These are phyloP conservation scores for Pseudogymnoascus sp. DNA, from an alignment of 2,329 filamentous ascomycete genomes.

Conservation along the genomic window DNA sequence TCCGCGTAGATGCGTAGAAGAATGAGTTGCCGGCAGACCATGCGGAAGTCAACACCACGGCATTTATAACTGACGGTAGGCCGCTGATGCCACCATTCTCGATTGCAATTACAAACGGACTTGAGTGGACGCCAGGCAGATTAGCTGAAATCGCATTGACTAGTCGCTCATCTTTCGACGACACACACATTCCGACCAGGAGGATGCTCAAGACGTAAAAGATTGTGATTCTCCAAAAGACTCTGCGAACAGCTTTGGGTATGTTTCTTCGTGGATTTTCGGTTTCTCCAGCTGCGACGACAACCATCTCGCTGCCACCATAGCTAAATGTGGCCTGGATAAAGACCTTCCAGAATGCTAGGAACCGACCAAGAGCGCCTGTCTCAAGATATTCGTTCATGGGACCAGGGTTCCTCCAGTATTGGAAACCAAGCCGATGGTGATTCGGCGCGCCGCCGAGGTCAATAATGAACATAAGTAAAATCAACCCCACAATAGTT, in stretches of 20 bases:
- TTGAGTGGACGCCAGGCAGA: conserved; percentile 41
- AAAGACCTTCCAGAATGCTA: conserved; percentile 41
- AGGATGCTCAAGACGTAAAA: conserved; percentile 52
- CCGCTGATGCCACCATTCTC: conserved; percentile 40
- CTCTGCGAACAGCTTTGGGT: conserved; percentile 49
- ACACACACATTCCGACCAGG: conserved; percentile 53
- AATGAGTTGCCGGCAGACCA: conserved; percentile 49
- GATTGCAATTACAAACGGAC: conserved; percentile 42
- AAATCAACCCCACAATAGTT: conserved; percentile 26
- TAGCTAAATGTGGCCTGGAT: conserved; percentile 42
- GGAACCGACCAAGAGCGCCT: conserved; percentile 40
- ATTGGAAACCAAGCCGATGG: conserved; percentile 34
- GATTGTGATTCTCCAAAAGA: conserved; percentile 54
- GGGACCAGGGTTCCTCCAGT: conserved; percentile 42
- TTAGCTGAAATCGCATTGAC: conserved; percentile 39
- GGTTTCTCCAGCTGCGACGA: conserved; percentile 51
- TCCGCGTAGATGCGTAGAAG: conserved; percentile 43
- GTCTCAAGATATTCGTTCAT: conserved; percentile 33
- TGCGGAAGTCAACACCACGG: conserved; percentile 45
- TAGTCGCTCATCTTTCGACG: conserved; percentile 42
- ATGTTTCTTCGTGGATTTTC: conserved; percentile 49
- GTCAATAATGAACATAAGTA: conserved; percentile 29
- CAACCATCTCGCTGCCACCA: conserved; percentile 43
- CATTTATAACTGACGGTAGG: conserved; percentile 46
- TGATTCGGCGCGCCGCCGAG: conserved; percentile 28